Base-by-base conservation (phyloP, 2,329 filamentous ascomycete species). In the Dactylellina sp. region DNA sequence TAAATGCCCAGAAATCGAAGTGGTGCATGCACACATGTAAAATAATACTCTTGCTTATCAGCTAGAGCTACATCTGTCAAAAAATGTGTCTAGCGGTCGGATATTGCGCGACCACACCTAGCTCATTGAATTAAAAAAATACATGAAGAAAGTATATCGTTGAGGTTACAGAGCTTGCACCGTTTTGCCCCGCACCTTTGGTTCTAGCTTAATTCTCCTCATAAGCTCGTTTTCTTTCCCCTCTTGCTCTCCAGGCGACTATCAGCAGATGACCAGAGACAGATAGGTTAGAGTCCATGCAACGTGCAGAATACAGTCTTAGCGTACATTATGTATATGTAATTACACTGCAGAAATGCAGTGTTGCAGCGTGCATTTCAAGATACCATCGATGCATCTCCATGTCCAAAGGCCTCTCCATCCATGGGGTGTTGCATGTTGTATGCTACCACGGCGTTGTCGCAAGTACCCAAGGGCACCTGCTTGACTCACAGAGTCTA, bases 271-370 rank as follows among this genome's bases (percentile, higher is more conserved):
- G 64, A 70, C 56, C 64, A 62, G 55, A 49, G 56, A 61, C 64
- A 70, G 64, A 62, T 61, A 55, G 22, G 56, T 49, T 56, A 40
- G 47, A 49, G 64, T 62, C 64, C 64, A 70, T 61, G 64, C 64
- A 47, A 61, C 52, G 50, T 70, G 64, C 64, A 70, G 56, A 61
- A 56, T 50, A 49, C 46, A 37, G 47, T 35, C 37, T 55, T 62
- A 70, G 56, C 56, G 64, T 64, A 46, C 28, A 55, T 53, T 24
- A 70, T 61, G 46, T 53, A 70, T 25, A 47, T 62, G 64, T 55
- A 70, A 47, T 56, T 42, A 16, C 18, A 28, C 24, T 68, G 63
- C 63, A 68, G 22, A 4, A 28, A 32, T 70, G 56, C 47, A 56
- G 42, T 28, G 2, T 49, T 60, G 56, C 55, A 59, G 50, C 28